Evolutionary conservation across 768 basidiomycete genomes (phyloP).

Genomic region (Tylopilus sp.): DNA sequence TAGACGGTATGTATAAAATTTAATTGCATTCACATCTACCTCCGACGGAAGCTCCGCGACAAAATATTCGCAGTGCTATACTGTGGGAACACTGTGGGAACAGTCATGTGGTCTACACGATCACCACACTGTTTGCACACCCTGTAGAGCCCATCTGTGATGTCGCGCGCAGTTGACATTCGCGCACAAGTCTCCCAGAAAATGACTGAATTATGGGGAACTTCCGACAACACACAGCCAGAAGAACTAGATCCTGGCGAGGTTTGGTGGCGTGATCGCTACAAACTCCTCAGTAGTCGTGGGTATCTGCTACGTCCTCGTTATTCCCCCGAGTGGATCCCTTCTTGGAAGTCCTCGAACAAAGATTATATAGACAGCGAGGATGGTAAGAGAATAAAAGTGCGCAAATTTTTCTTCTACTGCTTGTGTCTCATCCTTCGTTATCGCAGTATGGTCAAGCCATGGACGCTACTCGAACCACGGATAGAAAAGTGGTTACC

Average conservation of each 20-base stretch:
- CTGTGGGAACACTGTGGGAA: too few species aligned
- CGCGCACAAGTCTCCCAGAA: too few species aligned
- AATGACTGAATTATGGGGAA: not conserved
- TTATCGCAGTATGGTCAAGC: not conserved
- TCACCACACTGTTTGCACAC: too few species aligned
- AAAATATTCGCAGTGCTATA: too few species aligned
- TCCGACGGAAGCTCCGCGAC: too few species aligned
- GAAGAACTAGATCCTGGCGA: slow-evolving; percentile 10
- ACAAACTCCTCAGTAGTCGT: not conserved
- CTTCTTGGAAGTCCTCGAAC: slow-evolving; percentile 3
- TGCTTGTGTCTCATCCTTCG: not conserved
- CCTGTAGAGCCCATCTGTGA: too few species aligned
- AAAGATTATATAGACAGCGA: not conserved
- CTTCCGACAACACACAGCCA: not conserved
- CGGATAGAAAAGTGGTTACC: slow-evolving; percentile 26
- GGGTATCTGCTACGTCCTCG: not conserved
- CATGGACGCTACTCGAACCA: slow-evolving; percentile 28
- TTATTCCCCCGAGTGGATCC: slow-evolving; percentile 9
- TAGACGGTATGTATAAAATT: too few species aligned
- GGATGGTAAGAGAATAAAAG: not conserved
- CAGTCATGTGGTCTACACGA: too few species aligned
- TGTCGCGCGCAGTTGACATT: too few species aligned
- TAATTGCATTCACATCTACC: too few species aligned
- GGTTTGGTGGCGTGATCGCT: slow-evolving; percentile 11
- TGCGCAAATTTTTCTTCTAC: slow-evolving; percentile 2